Evolutionary conservation across 176 grass and related monocot species (phyloP), one percentile per base, ranked within the genome.

Genomic region (Cenchrus fungigraminus): DNA sequence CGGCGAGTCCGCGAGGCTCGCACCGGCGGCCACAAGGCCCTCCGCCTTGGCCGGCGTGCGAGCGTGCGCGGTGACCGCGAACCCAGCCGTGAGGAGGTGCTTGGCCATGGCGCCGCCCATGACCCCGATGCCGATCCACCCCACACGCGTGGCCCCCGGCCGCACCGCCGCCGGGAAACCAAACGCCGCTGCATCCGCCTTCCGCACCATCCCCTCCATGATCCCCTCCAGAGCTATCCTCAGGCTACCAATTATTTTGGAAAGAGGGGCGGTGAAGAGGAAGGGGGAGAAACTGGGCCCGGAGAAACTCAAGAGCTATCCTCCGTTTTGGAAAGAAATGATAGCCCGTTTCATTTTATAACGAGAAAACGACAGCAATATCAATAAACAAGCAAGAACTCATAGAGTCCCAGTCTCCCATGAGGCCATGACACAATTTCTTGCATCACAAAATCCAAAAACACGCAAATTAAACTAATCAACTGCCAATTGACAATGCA

Each of bases 71-170:
- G 93, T 84, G 70, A 99, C 85, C 0, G 77, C 62, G 86, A 59
- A 98, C 28, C 93, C 96, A 1, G 91, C 91, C 3, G 87, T 47
- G 5, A 74, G 87, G 87, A 98, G 89, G 65, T 54, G 95, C 56
- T 51, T 40, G 32, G 91, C 93, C 96, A 98, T 95, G 29, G 90
- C 81, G 49, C 87, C 88, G 54, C 89, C 91, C 91, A 94, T 95
- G 74, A 98, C 86, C 32, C 93, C 93, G 55, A 84, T 77, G 49
- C 93, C 93, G 67, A 98, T 86, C 96, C 91, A 95, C 14, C 97
- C 97, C 40, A 98, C 73, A 14, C 91, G 80, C 15, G 91, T 96
- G 20, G 20, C 16, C 12, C 78, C 82, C 15, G 91, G 81, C 20
- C 81, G 60, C 65, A 94, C 86, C 76, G 82, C 74, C 46, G 46